A percentile compares a stretch with the other conserved stretches of the same genome.
Conservation (phyloP, 1,284 basidiomycete species). For the Cryptococcus amylolentus region DNA sequence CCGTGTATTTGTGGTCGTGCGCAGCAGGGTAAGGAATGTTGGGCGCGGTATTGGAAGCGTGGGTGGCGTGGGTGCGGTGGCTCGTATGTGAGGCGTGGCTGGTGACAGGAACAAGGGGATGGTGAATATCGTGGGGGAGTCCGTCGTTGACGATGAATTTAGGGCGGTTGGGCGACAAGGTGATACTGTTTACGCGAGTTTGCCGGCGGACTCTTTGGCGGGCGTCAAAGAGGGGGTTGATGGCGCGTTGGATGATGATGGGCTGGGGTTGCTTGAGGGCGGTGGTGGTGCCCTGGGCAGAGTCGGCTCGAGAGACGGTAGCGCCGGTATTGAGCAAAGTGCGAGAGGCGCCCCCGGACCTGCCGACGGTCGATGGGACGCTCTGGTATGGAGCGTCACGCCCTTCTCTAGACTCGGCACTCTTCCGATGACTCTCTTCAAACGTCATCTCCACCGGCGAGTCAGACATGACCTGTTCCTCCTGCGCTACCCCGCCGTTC, state of each 20-base stretch:
- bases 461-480: conserved; percentile 5
- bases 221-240: background rate
- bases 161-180: background rate
- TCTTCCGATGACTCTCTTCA: background rate
- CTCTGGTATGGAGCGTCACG: background rate
- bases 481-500: background rate
- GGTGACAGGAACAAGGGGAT: background rate
- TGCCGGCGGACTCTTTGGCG: conserved; percentile 11
- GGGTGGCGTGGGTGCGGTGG: background rate
- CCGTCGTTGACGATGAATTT: background rate
- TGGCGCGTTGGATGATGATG: background rate
- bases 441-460: conserved; percentile 8
- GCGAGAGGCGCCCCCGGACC: conserved; percentile 2
- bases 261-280: background rate
- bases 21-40: conserved; percentile 5
- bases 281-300: conserved; percentile 3
- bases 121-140: background rate
- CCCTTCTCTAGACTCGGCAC: background rate
- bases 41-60: background rate
- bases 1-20: conserved; percentile 15
- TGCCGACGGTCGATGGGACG: conserved; percentile 8
- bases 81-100: background rate
- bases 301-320: conserved; percentile 2
- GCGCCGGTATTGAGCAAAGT: background rate
- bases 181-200: conserved; percentile 6